Percentiles rank a stretch among this genome's conserved stretches.
These are phyloP conservation scores for Lathyrus aphaca DNA, from an alignment of 306 rosid genomes.

Conservation along the genomic window DNA sequence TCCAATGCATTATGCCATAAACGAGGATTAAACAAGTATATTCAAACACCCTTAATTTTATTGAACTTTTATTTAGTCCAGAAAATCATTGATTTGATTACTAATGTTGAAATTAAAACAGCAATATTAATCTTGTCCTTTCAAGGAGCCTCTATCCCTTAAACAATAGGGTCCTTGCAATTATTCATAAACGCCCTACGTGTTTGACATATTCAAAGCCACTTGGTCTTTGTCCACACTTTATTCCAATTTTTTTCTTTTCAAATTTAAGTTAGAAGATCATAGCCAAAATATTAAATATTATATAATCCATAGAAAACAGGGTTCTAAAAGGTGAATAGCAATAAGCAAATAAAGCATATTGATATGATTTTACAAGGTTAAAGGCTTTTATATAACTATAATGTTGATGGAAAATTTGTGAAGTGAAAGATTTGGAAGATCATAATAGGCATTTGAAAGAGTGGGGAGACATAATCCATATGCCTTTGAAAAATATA, in stretches of 20 bases:
- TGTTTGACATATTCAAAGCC: constrained; percentile 17
- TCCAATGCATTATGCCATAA: constrained; percentile 53
- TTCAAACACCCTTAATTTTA: constrained; percentile 20
- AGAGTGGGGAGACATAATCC: constrained; percentile 69
- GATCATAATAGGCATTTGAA: constrained; percentile 53
- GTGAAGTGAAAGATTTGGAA: constrained; percentile 49
- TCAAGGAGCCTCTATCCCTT: constrained; percentile 10
- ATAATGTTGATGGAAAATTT: constrained; percentile 58
- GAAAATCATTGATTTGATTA: constrained; percentile 38
- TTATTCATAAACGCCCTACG: constrained; percentile 27
- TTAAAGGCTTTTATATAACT: constrained; percentile 11
- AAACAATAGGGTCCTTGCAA: constrained; percentile 31
- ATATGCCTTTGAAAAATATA: constrained; percentile 65
- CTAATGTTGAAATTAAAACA: constrained; percentile 31
- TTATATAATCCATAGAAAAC: not conserved
- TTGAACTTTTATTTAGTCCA: constrained; percentile 8
- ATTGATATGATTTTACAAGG: constrained; percentile 29
- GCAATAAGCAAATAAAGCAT: constrained; percentile 38
- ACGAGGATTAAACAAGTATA: constrained; percentile 34
- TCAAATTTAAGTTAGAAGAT: not conserved
- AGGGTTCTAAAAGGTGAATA: constrained; percentile 4
- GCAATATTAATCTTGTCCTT: constrained; percentile 30
- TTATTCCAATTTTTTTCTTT: not conserved
- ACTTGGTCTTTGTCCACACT: constrained; percentile 10
- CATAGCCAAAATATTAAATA: not conserved